These are phyloP conservation scores for Podosphaera fusca DNA, from an alignment of 2,329 filamentous ascomycete species.

Conservation along the genomic window DNA sequence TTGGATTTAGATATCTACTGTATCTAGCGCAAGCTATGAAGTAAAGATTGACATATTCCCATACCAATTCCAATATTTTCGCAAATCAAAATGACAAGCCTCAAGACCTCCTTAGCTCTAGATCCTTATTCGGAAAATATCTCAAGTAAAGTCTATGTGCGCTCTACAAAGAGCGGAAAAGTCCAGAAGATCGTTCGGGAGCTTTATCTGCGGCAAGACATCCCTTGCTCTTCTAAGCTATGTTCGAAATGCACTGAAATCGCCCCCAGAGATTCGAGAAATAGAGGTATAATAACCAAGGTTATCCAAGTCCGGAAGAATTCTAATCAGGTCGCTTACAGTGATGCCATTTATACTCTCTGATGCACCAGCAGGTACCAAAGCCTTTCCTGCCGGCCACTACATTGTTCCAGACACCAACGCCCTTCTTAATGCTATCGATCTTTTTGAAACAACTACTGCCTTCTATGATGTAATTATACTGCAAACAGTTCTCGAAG, in stretches of 20 bases:
- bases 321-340: conserved; percentile 17
- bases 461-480: conserved; percentile 95
- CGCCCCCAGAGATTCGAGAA: conserved; percentile 58
- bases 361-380: conserved; percentile 66
- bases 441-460: conserved; percentile 77
- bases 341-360: conserved; percentile 71
- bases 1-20: too few relatives aligned
- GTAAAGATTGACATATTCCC: conserved; percentile 1
- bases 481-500: conserved; percentile 85
- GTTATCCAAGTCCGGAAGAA: background rate
- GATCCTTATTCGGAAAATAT: conserved; percentile 45
- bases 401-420: conserved; percentile 95
- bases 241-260: conserved; percentile 53
- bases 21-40: background rate
- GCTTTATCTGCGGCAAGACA: conserved; percentile 86
- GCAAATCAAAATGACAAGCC: conserved; percentile 32
- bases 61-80: conserved; percentile 4
- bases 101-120: conserved; percentile 32
- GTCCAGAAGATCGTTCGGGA: conserved; percentile 97
- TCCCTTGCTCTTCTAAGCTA: conserved; percentile 83
- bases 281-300: conserved; percentile 33
- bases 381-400: conserved; percentile 62
- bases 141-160: conserved; percentile 86
- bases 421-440: conserved; percentile 85
- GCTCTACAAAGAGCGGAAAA: conserved; percentile 86